Percentiles rank a stretch among this genome's conserved stretches.
Conservation (phyloP, 306 rosid genomes). For the Gynostemma pentaphyllum region DNA sequence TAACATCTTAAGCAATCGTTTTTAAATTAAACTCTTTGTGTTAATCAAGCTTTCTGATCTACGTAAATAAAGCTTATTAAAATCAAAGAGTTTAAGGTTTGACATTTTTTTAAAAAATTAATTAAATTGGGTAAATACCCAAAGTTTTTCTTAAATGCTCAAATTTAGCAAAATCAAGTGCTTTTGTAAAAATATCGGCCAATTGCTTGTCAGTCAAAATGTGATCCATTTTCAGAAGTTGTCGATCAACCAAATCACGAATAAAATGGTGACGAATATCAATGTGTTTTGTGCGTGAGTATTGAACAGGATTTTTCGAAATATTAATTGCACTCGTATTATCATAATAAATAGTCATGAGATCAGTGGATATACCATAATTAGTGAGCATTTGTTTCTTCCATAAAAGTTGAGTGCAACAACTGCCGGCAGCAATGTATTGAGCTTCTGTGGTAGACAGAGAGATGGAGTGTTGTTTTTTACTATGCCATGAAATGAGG, state of each 20-base stretch:
- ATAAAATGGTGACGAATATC: neutral
- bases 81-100: no score
- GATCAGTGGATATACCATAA: neutral
- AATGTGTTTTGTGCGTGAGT: slow-evolving; percentile 1
- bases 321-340: slow-evolving; percentile 3
- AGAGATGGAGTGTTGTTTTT: neutral
- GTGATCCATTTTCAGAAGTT: neutral
- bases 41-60: no score
- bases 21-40: no score
- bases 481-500: neutral
- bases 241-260: no score
- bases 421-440: neutral
- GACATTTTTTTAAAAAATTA: no score
- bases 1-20: no score
- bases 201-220: neutral
- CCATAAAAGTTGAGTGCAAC: neutral
- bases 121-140: no score
- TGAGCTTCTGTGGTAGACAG: neutral
- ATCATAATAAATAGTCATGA: neutral
- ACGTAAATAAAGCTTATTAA: no score
- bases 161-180: no score
- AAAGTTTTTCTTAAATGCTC: no score
- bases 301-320: slow-evolving; percentile 1
- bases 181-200: neutral
- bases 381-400: slow-evolving; percentile 1